phyloP scores from a whole-genome alignment of 306 rosid species.

The Gillenia trifoliata region DNA sequence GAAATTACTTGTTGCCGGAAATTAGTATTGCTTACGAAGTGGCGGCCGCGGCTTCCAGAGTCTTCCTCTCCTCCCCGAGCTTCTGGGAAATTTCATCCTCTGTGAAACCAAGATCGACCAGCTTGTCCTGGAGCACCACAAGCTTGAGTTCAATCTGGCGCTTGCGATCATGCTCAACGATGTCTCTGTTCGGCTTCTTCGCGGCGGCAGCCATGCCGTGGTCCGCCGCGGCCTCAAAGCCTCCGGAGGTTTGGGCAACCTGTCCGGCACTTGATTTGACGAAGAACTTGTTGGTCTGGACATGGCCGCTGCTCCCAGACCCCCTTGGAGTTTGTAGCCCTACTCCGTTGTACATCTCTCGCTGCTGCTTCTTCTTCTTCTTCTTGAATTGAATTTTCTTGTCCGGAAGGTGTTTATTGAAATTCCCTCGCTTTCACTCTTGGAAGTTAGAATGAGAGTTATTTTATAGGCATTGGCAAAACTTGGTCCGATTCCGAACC shows the following conservation, averaged over 20 bases:
- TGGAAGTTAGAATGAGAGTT: too few relatives aligned
- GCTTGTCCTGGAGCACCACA: conserved; percentile 72
- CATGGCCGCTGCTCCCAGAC: conserved; percentile 80
- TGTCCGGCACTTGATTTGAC: conserved; percentile 53
- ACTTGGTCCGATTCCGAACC: too few relatives aligned
- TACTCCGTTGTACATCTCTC: too few relatives aligned
- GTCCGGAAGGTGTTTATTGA: too few relatives aligned
- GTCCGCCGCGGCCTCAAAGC: conserved; percentile 50
- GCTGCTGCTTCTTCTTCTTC: too few relatives aligned
- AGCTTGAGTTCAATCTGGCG: conserved; percentile 90
- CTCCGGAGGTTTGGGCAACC: conserved; percentile 50
- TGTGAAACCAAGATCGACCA: conserved; percentile 67
- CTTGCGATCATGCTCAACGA: conserved; percentile 88
- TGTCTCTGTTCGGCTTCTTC: conserved; percentile 62
- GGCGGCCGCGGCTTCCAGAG: conserved; percentile 42
- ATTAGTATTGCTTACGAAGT: too few relatives aligned
- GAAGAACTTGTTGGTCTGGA: conserved; percentile 83
- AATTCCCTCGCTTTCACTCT: too few relatives aligned
- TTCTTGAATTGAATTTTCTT: too few relatives aligned
- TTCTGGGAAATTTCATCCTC: conserved; percentile 57
- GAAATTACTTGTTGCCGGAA: too few relatives aligned
- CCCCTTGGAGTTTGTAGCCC: conserved; percentile 25
- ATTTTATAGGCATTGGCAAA: too few relatives aligned
- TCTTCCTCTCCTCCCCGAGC: conserved; percentile 50
- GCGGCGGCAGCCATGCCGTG: conserved; percentile 60